Evolutionary conservation across 305 asterid species (phyloP).

Genomic region (Rubia balearica): DNA sequence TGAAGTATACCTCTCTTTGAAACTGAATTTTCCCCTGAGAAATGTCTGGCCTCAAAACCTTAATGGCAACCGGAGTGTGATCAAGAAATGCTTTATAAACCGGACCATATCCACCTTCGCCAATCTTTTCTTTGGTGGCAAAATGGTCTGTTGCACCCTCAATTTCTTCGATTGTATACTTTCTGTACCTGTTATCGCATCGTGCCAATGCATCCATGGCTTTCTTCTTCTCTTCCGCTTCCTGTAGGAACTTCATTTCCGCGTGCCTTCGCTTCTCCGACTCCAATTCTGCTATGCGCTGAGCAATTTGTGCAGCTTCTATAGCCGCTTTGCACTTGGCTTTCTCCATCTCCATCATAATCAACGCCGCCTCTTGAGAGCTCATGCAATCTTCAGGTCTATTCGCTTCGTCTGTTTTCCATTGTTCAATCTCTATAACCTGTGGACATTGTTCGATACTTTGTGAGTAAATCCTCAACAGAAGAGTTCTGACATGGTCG

Average conservation of each 20-base stretch:
- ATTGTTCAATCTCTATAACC: conserved; percentile 37
- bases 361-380: conserved; percentile 44
- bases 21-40: conserved; percentile 66
- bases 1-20: conserved; percentile 58
- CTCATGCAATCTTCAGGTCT: conserved; percentile 34
- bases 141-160: conserved; percentile 34
- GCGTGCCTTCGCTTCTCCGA: conserved; percentile 25
- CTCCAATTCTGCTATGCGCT: conserved; percentile 33
- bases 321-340: conserved; percentile 55
- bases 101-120: conserved; percentile 52
- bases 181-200: conserved; percentile 24
- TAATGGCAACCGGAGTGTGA: conserved; percentile 41
- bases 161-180: conserved; percentile 32
- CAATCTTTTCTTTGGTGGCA: conserved; percentile 28
- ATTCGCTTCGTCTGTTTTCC: conserved; percentile 33
- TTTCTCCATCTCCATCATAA: conserved; percentile 56
- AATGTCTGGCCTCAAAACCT: conserved; percentile 35
- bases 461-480: neutral
- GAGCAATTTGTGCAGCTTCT: conserved; percentile 59
- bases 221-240: conserved; percentile 29
- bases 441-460: conserved; percentile 13
- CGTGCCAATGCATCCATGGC: conserved; percentile 23
- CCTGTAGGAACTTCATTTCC: conserved; percentile 22
- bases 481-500: neutral
- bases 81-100: conserved; percentile 35